A percentile compares a stretch with the other conserved stretches of the same genome.
phyloP scores from a whole-genome alignment of 192 early-diverging fungal genomes.

The Entrophospora sp. region DNA sequence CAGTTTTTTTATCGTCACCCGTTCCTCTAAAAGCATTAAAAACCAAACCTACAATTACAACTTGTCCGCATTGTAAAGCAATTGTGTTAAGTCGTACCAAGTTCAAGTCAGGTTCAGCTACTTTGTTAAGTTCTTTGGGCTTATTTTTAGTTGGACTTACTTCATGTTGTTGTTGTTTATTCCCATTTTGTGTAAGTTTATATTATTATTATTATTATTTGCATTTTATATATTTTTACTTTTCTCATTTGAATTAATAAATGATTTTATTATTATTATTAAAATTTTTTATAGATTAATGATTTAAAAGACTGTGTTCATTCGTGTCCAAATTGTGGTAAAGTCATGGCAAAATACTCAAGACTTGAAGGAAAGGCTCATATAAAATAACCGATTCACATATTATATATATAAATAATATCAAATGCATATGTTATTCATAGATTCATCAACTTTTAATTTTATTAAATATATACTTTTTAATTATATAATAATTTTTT shows the following conservation, averaged over 20 bases:
- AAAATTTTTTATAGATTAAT: neutral
- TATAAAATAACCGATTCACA: too few relatives aligned
- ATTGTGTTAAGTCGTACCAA: neutral
- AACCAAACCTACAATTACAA: neutral
- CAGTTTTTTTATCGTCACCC: neutral
- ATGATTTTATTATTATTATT: neutral
- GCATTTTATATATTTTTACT: neutral
- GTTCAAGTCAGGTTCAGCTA: neutral
- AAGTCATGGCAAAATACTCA: constrained; percentile 16
- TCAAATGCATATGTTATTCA: too few relatives aligned
- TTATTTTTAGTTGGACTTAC: neutral
- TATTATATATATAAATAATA: too few relatives aligned
- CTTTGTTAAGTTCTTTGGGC: neutral
- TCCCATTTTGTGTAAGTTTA: constrained; percentile 18
- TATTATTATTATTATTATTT: neutral
- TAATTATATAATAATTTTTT: too few relatives aligned
- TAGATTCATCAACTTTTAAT: too few relatives aligned
- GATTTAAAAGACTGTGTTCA: constrained; percentile 13
- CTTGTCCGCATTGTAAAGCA: neutral
- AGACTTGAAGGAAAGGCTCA: constrained; percentile 12
- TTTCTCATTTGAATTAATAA: neutral
- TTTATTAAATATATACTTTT: too few relatives aligned
- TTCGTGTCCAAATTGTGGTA: constrained; percentile 5
- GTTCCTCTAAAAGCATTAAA: neutral
- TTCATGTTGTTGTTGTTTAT: constrained; percentile 4